A percentile compares a stretch with the other conserved stretches of the same genome.
Conservation (phyloP, 306 rosid genomes). For the Begonia fuchsioides region DNA sequence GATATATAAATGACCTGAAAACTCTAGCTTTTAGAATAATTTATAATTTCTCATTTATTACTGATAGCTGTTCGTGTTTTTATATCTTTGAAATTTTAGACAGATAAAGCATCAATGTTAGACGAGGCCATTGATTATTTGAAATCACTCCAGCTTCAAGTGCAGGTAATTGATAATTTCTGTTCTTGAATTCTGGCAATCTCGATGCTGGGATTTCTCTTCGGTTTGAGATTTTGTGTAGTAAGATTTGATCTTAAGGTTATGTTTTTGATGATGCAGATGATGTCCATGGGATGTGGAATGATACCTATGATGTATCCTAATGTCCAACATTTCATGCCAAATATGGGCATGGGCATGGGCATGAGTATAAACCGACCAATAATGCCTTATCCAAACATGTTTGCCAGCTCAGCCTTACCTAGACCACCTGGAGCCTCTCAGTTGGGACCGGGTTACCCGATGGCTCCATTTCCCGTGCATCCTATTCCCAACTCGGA, state of each 20-base stretch:
- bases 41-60: too few relatives aligned
- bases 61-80: not conserved
- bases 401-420: conserved; percentile 36
- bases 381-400: conserved; percentile 48
- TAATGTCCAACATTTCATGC: conserved; percentile 54
- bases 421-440: conserved; percentile 32
- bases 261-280: conserved; percentile 32
- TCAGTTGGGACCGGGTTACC: conserved; percentile 48
- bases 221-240: too few relatives aligned
- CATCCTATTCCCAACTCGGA: conserved; percentile 37
- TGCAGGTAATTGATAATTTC: conserved; percentile 38
- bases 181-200: not conserved
- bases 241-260: not conserved
- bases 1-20: too few relatives aligned
- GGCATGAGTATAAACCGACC: conserved; percentile 64
- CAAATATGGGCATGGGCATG: conserved; percentile 56
- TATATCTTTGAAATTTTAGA: conserved; percentile 24
- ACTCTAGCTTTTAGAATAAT: too few relatives aligned
- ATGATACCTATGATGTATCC: conserved; percentile 81
- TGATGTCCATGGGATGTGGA: conserved; percentile 87
- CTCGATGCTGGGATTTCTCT: too few relatives aligned
- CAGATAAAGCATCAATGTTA: conserved; percentile 84
- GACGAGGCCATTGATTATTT: conserved; percentile 90
- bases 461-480: conserved; percentile 43
- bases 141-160: conserved; percentile 71